A percentile compares a stretch with the other conserved stretches of the same genome.
These are phyloP conservation scores for Gaertneriomyces semiglobifer DNA, from an alignment of 192 early-diverging fungal genomes.

Conservation along the genomic window DNA sequence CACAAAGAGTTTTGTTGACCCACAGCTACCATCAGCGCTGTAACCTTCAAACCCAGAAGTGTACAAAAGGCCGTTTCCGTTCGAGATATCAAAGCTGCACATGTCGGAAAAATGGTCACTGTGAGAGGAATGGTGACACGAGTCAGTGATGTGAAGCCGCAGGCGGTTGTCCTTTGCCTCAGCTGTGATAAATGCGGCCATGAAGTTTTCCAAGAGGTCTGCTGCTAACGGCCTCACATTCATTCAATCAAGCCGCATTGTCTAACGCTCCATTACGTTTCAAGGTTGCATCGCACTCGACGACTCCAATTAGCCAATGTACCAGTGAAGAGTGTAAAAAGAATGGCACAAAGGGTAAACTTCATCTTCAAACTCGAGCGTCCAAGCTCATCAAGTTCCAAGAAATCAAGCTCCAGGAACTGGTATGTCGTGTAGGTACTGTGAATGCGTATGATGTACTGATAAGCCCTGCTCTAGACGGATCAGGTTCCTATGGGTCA, in stretches of 20 bases:
- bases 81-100: conserved; percentile 75
- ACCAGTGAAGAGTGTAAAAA: conserved; percentile 71
- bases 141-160: conserved; percentile 90
- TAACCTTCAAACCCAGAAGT: conserved; percentile 76
- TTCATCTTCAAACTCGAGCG: conserved; percentile 87
- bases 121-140: conserved; percentile 91
- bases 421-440: conserved; percentile 49
- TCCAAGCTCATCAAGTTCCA: conserved; percentile 93
- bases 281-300: conserved; percentile 42
- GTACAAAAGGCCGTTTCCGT: conserved; percentile 67
- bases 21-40: conserved; percentile 44
- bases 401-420: conserved; percentile 94
- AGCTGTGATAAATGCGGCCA: conserved; percentile 90
- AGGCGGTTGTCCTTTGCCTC: conserved; percentile 82
- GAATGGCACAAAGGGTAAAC: conserved; percentile 75
- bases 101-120: conserved; percentile 81
- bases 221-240: neutral
- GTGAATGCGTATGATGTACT: too few species aligned
- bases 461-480: conserved; percentile 48
- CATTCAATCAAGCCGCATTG: neutral
- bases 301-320: conserved; percentile 81
- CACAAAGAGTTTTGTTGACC: neutral
- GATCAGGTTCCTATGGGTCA: conserved; percentile 99
- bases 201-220: conserved; percentile 93
- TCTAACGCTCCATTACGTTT: conserved; percentile 10